Base-by-base conservation (phyloP, 345 rosid species). In the Euphorbia tirucalli region DNA sequence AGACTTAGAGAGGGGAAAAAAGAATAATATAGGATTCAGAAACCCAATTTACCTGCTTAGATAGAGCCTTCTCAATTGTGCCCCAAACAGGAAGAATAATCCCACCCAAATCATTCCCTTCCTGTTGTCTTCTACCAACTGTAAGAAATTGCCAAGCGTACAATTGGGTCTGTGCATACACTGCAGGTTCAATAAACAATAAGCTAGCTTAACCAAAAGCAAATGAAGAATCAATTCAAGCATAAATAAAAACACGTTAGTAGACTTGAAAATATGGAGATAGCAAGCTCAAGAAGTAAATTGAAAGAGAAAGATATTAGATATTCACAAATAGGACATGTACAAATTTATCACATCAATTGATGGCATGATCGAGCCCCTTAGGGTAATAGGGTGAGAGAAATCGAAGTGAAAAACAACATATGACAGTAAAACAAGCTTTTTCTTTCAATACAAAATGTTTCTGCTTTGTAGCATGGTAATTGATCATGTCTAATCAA, bases 161-260 rank as follows among this genome's bases (percentile, higher is more conserved):
- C 99, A 92, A 65, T 92, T 95, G 59, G 92, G 96, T 32, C 99
- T 97, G 75, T 95, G 99, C 99, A 95, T 95, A 78, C 99, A 95
- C 97, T 92, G 90, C 83, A 81, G 49, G 61, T 62, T 55, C 22
- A 85, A 16, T 39, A 30, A 43, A 76, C n/a, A 61, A 52, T 46
- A n/a, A n/a, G n/a, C n/a, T n/a, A n/a, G n/a, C n/a, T n/a, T n/a
- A 50, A 68, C 67, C 43, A 27, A 57, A 73, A 25, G 25, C 52
- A 28, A 58, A 43, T 11, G 54, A 49, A 55, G 24, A 30, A 59
- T 48, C 62, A 67, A 24, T 11, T 39, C n/a, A n/a, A n/a, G n/a
- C n/a, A n/a, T n/a, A n/a, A n/a, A n/a, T n/a, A n/a, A n/a, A n/a
- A 15, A 49, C 7, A 62, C 5, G 0, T 0, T 35, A n/a, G n/a